phyloP scores from a whole-genome alignment of 2,329 filamentous ascomycete genomes.

The Zymoseptoria crescenta region DNA sequence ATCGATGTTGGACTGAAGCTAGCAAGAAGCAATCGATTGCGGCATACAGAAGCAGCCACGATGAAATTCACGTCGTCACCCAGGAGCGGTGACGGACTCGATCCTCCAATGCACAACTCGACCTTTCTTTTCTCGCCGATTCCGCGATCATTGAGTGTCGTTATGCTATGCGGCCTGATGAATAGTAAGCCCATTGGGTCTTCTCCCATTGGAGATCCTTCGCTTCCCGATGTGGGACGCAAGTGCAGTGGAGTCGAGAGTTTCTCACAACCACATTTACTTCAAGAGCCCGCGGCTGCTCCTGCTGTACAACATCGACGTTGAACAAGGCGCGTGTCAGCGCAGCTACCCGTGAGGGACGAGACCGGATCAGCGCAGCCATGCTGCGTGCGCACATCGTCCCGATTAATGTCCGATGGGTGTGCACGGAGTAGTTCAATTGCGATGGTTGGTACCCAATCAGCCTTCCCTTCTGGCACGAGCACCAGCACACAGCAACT shows the following conservation, averaged over 20 bases:
- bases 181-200: background rate
- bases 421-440: slow-evolving; percentile 9
- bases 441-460: slow-evolving; percentile 19
- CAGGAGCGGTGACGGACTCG: background rate
- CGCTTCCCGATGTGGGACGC: background rate
- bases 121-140: background rate
- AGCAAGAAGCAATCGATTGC: background rate
- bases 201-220: background rate
- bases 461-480: slow-evolving; percentile 1
- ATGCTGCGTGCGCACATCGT: slow-evolving; percentile 9
- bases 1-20: background rate
- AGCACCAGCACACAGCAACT: slow-evolving; percentile 14
- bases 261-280: slow-evolving; percentile 3
- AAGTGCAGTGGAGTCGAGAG: slow-evolving; percentile 12
- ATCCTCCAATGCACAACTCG: background rate
- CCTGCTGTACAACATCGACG: slow-evolving; percentile 14
- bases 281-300: slow-evolving; percentile 5
- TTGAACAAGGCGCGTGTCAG: slow-evolving; percentile 25
- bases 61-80: slow-evolving; percentile 1
- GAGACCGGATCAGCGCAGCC: slow-evolving; percentile 12
- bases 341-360: slow-evolving; percentile 14
- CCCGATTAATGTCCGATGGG: slow-evolving; percentile 16
- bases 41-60: background rate
- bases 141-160: no score
- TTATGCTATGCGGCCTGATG: background rate